Evolutionary conservation across 768 basidiomycete genomes (phyloP).

Genomic region (Boletales sp.): DNA sequence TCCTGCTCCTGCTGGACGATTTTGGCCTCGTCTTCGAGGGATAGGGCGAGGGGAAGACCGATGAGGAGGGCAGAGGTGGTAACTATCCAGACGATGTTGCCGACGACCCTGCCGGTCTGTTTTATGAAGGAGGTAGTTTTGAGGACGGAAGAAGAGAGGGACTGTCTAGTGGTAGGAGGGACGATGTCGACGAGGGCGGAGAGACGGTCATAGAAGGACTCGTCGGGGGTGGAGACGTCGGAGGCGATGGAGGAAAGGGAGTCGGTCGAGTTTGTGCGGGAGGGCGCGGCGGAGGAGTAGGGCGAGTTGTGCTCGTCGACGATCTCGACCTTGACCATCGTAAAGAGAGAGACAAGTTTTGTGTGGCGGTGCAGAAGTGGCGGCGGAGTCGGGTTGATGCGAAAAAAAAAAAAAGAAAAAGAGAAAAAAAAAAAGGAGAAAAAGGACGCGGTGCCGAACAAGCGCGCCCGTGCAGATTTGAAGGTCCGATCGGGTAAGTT

Average conservation of each 20-base stretch:
- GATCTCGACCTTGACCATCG: conserved; percentile 93
- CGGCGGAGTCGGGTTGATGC: conserved; percentile 17
- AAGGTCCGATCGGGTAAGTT: too few relatives aligned
- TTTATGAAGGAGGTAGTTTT: conserved; percentile 63
- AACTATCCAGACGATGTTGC: conserved; percentile 91
- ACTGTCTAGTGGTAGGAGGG: conserved; percentile 83
- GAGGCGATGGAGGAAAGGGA: conserved; percentile 82
- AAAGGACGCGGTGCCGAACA: conserved; percentile 25
- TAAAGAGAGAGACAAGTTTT: conserved; percentile 9
- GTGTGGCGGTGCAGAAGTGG: conserved; percentile 12
- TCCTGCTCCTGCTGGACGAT: conserved; percentile 93
- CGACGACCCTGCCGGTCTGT: conserved; percentile 66
- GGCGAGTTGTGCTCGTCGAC: conserved; percentile 77
- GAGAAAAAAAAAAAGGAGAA: too few relatives aligned
- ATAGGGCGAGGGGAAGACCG: conserved; percentile 88
- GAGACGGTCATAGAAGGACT: conserved; percentile 85
- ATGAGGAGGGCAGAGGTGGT: conserved; percentile 93
- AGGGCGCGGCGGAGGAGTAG: conserved; percentile 72
- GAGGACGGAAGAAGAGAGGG: conserved; percentile 57
- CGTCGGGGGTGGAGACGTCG: conserved; percentile 63
- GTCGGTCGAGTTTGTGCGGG: conserved; percentile 61
- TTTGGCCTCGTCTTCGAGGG: conserved; percentile 94
- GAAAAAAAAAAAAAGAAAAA: neutral
- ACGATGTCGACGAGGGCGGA: conserved; percentile 94
- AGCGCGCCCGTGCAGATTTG: neutral